phyloP scores from a whole-genome alignment of 108 stramenopile genomes.

The Cyclostephanos invisitatus region DNA sequence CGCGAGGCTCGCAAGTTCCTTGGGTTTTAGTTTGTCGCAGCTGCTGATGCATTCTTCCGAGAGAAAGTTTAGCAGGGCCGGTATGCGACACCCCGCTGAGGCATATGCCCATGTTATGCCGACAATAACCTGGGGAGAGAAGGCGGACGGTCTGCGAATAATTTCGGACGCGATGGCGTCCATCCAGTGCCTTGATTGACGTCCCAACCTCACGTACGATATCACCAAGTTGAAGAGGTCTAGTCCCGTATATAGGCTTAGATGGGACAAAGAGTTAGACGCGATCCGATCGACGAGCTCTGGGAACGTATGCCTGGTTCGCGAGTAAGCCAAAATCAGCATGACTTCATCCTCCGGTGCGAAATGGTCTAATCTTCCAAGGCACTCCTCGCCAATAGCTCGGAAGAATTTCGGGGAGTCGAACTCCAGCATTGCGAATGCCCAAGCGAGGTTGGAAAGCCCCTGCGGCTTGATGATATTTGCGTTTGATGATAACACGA shows the following conservation, averaged over 20 bases:
- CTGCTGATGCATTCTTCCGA: conserved; percentile 5
- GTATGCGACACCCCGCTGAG: conserved; percentile 13
- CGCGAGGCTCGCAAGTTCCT: conserved; percentile 42
- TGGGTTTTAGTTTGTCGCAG: conserved; percentile 12
- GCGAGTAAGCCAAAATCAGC: conserved; percentile 36
- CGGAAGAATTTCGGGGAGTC: conserved; percentile 14
- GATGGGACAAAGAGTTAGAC: conserved; percentile 17
- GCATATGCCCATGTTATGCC: conserved; percentile 42
- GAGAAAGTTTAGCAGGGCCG: conserved; percentile 17
- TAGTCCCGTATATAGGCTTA: conserved; percentile 16
- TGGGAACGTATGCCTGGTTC: conserved; percentile 16
- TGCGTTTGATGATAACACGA: conserved; percentile 25
- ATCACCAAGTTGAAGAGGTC: conserved; percentile 45
- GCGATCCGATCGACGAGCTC: conserved; percentile 30
- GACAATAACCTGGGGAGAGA: conserved; percentile 22
- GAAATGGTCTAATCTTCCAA: conserved; percentile 29
- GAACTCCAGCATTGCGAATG: conserved; percentile 33
- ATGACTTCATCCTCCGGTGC: conserved; percentile 39
- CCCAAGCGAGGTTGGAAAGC: conserved; percentile 44
- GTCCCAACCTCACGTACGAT: conserved; percentile 33
- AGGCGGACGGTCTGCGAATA: conserved; percentile 19
- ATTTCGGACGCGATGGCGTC: conserved; percentile 43
- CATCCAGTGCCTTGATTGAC: conserved; percentile 27
- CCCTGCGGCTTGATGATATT: conserved; percentile 32
- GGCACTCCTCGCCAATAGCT: conserved; percentile 11